phyloP scores from a whole-genome alignment of 768 basidiomycete species.

The Boletus rubroflammeus region DNA sequence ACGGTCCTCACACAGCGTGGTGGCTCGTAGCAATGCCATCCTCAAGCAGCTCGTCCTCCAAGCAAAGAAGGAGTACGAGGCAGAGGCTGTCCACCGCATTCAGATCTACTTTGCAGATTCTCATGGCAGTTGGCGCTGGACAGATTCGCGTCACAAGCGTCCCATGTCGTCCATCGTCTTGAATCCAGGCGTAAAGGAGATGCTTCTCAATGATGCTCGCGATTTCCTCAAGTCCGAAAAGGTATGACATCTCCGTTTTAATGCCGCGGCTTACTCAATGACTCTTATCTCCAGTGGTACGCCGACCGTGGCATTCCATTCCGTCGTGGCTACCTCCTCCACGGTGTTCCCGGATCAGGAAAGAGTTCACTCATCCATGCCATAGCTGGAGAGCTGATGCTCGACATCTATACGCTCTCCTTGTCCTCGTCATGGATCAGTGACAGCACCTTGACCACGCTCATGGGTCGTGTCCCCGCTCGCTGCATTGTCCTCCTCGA shows the following conservation, averaged over 20 bases:
- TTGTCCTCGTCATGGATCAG: constrained; percentile 84
- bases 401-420: constrained; percentile 91
- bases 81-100: constrained; percentile 80
- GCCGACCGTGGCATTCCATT: constrained; percentile 92
- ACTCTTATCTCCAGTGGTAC: constrained; percentile 60
- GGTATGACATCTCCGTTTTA: constrained; percentile 35
- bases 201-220: constrained; percentile 75
- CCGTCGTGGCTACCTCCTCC: constrained; percentile 81
- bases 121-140: constrained; percentile 85
- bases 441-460: constrained; percentile 77
- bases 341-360: constrained; percentile 82
- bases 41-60: constrained; percentile 87
- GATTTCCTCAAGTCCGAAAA: constrained; percentile 85
- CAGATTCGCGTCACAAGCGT: constrained; percentile 82
- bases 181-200: constrained; percentile 86
- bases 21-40: constrained; percentile 78
- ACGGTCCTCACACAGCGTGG: constrained; percentile 49
- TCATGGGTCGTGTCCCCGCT: constrained; percentile 85
- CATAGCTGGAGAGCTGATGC: constrained; percentile 82
- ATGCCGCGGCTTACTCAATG: background rate
- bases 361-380: constrained; percentile 86
- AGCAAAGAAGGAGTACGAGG: constrained; percentile 87
- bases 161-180: constrained; percentile 87
- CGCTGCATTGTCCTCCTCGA: constrained; percentile 85
- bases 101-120: constrained; percentile 90